phyloP scores from a whole-genome alignment of 306 rosid genomes.

The Macrotyloma uniflorum region DNA sequence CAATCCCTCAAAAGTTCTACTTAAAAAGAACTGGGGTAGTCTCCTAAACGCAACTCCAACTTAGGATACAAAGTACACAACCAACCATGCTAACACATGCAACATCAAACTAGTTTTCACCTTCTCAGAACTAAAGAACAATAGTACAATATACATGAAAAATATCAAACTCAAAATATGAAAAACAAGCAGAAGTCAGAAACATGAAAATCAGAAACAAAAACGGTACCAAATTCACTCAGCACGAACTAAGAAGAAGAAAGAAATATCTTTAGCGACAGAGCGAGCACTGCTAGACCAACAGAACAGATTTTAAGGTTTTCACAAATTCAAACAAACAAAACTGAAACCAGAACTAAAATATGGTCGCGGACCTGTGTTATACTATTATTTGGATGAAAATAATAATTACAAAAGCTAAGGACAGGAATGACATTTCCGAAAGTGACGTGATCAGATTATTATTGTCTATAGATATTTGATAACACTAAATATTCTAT shows the following conservation, averaged over 20 bases:
- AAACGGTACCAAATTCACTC: slow-evolving; percentile 11
- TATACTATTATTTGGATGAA: background rate
- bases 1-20: background rate
- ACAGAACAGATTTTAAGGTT: background rate
- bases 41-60: background rate
- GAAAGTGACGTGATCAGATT: background rate
- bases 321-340: background rate
- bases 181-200: background rate
- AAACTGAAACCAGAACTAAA: background rate
- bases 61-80: background rate
- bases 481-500: no score
- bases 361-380: background rate
- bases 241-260: background rate
- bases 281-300: background rate
- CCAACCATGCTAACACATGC: slow-evolving; percentile 27
- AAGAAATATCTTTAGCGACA: background rate
- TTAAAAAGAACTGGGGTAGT: background rate
- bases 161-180: background rate
- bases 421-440: background rate
- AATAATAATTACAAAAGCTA: background rate
- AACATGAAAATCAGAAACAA: background rate
- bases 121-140: slow-evolving; percentile 14
- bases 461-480: background rate
- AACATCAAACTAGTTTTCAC: background rate
- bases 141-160: background rate